A percentile compares a stretch with the other conserved stretches of the same genome.
Conservation (phyloP, 75 land plant species). For the Ceratopteris richardii region DNA sequence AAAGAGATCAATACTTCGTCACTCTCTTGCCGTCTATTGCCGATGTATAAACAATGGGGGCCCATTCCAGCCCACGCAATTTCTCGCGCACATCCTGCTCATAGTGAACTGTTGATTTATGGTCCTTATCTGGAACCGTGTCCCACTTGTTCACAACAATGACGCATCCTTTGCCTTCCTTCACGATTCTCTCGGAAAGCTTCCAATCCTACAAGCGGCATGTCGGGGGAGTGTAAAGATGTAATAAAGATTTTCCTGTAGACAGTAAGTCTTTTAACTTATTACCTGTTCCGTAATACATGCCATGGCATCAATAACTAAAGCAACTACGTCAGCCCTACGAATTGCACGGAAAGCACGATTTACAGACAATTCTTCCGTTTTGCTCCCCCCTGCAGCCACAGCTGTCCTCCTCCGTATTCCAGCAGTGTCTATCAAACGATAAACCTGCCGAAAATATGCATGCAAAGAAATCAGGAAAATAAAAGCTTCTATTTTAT, state of each 20-base stretch:
- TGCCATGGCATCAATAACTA: conserved; percentile 92
- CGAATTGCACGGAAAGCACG: conserved; percentile 94
- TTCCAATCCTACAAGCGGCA: conserved; percentile 69
- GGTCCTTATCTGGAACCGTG: conserved; percentile 82
- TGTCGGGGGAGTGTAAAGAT: neutral
- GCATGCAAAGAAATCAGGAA: neutral
- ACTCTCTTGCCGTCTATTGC: conserved; percentile 76
- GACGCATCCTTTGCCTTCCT: conserved; percentile 90
- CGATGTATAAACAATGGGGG: conserved; percentile 91
- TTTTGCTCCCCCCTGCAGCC: conserved; percentile 70
- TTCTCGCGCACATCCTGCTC: conserved; percentile 86
- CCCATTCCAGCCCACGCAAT: conserved; percentile 82
- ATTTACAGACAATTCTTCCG: conserved; percentile 88
- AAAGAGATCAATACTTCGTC: conserved; percentile 61
- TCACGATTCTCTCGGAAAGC: conserved; percentile 83
- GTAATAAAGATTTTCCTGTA: neutral
- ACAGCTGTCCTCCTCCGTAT: conserved; percentile 75
- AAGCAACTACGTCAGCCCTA: conserved; percentile 92
- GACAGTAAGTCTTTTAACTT: neutral
- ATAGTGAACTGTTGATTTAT: conserved; percentile 57
- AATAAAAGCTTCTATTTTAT: no score
- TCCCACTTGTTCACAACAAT: conserved; percentile 99
- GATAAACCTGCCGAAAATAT: conserved; percentile 42
- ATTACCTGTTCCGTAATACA: conserved; percentile 90
- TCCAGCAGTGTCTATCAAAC: conserved; percentile 96